Conservation (phyloP, 345 rosid species). For the Hypericum perforatum region DNA sequence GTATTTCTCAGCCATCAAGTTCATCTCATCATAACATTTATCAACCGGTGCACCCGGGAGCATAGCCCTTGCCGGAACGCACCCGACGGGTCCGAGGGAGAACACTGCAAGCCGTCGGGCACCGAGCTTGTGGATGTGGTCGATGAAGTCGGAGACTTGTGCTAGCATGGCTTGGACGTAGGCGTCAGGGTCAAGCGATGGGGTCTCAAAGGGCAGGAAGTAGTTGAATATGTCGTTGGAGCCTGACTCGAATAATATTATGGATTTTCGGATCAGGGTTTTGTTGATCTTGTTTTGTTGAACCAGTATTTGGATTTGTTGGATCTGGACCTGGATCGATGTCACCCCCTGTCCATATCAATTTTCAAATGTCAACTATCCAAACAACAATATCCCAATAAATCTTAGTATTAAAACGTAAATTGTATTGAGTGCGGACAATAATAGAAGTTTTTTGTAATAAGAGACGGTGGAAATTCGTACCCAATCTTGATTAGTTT, state of each 20-base stretch:
- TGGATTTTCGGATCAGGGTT: constrained; percentile 20
- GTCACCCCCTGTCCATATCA: constrained; percentile 27
- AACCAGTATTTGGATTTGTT: constrained; percentile 37
- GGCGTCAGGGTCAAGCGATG: constrained; percentile 27
- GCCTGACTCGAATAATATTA: constrained; percentile 51
- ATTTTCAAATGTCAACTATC: background rate
- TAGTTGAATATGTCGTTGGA: constrained; percentile 53
- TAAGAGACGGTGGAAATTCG: background rate
- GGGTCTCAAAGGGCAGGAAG: constrained; percentile 25
- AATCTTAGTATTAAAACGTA: no score
- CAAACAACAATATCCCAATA: background rate
- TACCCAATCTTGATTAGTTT: constrained; percentile 42
- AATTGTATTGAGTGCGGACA: no score
- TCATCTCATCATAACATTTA: constrained; percentile 44
- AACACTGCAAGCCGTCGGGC: constrained; percentile 42
- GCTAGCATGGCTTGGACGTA: constrained; percentile 36
- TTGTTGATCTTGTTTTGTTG: constrained; percentile 27
- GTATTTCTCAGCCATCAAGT: constrained; percentile 44
- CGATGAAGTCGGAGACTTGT: constrained; percentile 24
- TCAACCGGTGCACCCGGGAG: constrained; percentile 33
- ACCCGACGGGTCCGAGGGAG: constrained; percentile 50
- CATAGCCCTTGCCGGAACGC: constrained; percentile 52
- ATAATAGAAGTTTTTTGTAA: no score
- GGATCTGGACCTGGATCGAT: constrained; percentile 44
- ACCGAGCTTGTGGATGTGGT: constrained; percentile 34